Base-by-base conservation (phyloP, 352 stramenopile genomes). In the Globisporangium radiosum region DNA sequence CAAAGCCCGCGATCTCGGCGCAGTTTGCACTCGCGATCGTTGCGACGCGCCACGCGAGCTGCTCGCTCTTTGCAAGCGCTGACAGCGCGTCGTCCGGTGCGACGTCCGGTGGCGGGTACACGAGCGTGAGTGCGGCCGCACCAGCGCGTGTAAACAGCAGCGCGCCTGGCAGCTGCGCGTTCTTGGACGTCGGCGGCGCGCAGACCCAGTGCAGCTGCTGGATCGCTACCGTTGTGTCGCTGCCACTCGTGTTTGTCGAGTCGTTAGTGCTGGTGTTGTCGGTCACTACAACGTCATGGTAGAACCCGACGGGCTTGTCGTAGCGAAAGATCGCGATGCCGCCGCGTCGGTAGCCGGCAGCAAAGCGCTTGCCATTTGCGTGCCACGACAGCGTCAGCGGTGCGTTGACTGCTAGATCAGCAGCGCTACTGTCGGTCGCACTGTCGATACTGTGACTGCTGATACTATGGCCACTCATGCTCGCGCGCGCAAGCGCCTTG, bases 291-390 rank as follows among this genome's bases (percentile, higher is more conserved):
- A 66, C 3, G 7, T 43, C 57, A 14, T 66, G 75, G 53, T 78
- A 83, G 43, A 73, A 60, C 1, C 81, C 81, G 52, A 75, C 59
- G 4, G 49, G 50, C 64, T 90, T 93, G 49, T 93, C 84, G 1
- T 63, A 44, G 7, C 78, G 75, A 48, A 80, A 90, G 7, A 88
- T 57, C 0, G 68, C 78, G 63, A 90, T 76, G 8, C 78, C 76
- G 37, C 83, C 83, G 15, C 72, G 65, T 37, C 85, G 78, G 63
- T 83, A 93, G 15, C 78, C 81, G 1, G 63, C 81, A 0, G 83
- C 83, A 58, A 93, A 93, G 37, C 79, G 64, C 67, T 93, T 93
- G 9, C 83, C 83, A 54, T 69, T 88, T 5, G 73, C 77, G 61
- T 93, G 83, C 83, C 83, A 93, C n/a, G 81, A 74, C 2, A 93